Percentiles rank a stretch among this genome's conserved stretches.
These are phyloP conservation scores for Phytopythium aichiense DNA, from an alignment of 352 stramenopile genomes.

Conservation along the genomic window DNA sequence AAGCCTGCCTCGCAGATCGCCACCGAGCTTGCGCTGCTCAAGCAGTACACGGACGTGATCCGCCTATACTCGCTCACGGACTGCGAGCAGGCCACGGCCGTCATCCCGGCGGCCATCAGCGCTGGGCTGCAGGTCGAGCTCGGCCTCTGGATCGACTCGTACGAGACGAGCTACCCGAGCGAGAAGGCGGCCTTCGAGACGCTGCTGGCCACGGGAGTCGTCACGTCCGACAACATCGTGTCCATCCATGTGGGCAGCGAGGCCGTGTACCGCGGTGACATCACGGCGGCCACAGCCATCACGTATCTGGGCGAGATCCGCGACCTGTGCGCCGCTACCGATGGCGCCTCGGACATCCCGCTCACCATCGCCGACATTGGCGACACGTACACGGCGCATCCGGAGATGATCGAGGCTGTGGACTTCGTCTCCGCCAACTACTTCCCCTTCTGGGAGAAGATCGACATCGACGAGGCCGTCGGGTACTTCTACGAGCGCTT, in stretches of 20 bases:
- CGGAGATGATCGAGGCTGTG: constrained; percentile 48
- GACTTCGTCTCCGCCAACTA: constrained; percentile 60
- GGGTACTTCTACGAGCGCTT: constrained; percentile 46
- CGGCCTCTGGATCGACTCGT: constrained; percentile 48
- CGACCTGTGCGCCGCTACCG: constrained; percentile 24
- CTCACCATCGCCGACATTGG: constrained; percentile 63
- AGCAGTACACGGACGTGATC: constrained; percentile 43
- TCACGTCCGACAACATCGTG: constrained; percentile 35
- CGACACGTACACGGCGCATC: constrained; percentile 46
- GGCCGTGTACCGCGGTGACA: constrained; percentile 57
- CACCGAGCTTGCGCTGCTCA: constrained; percentile 40
- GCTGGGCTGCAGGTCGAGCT: constrained; percentile 46
- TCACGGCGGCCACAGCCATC: constrained; percentile 36
- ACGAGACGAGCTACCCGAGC: constrained; percentile 28
- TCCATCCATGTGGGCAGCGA: constrained; percentile 70
- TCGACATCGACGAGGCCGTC: constrained; percentile 27
- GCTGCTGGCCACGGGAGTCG: constrained; percentile 34
- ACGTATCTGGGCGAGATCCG: constrained; percentile 56
- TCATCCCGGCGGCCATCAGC: constrained; percentile 35
- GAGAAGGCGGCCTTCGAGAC: constrained; percentile 41
- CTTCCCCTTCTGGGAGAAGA: constrained; percentile 70
- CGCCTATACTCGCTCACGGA: constrained; percentile 50
- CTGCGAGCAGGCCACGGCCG: constrained; percentile 37
- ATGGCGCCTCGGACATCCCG: constrained; percentile 27
- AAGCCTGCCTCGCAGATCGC: constrained; percentile 43